phyloP scores from a whole-genome alignment of 78 protist genomes.

The Chrysochromulina tobinii region DNA sequence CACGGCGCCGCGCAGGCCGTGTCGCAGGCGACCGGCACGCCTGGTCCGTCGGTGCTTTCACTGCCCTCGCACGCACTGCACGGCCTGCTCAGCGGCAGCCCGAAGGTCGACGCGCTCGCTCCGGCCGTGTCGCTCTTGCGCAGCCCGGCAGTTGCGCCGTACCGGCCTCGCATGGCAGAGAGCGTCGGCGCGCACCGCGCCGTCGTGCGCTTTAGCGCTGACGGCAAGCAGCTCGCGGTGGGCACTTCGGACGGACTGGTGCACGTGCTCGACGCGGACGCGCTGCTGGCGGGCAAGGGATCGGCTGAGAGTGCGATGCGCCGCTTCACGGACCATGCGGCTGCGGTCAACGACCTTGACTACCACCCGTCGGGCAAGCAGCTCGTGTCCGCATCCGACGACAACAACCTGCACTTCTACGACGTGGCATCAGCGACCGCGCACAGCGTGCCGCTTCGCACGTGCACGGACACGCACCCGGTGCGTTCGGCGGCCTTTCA shows the following conservation, averaged over 20 bases:
- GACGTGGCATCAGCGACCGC: not conserved
- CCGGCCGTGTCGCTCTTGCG: no score
- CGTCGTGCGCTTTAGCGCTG: not conserved
- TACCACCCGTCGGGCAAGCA: not conserved
- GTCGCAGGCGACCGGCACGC: no score
- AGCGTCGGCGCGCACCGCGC: not conserved
- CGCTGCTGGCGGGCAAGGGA: not conserved
- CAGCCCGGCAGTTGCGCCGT: no score
- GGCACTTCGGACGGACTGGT: not conserved
- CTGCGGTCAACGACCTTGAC: not conserved
- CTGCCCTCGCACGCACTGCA: no score
- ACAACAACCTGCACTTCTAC: conserved; percentile 1
- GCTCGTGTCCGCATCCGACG: not conserved
- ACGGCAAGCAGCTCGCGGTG: not conserved
- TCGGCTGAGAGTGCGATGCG: not conserved
- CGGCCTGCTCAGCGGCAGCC: no score
- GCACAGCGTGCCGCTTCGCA: not conserved
- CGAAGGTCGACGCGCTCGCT: no score
- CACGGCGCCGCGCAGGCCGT: no score
- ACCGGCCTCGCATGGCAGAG: no score
- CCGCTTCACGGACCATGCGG: not conserved
- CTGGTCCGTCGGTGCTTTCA: no score
- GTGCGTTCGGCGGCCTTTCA: not conserved
- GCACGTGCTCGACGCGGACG: not conserved
- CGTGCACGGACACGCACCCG: conserved; percentile 9